Base-by-base conservation (phyloP, 139 green algal species). In the Asterochloris sp. region DNA sequence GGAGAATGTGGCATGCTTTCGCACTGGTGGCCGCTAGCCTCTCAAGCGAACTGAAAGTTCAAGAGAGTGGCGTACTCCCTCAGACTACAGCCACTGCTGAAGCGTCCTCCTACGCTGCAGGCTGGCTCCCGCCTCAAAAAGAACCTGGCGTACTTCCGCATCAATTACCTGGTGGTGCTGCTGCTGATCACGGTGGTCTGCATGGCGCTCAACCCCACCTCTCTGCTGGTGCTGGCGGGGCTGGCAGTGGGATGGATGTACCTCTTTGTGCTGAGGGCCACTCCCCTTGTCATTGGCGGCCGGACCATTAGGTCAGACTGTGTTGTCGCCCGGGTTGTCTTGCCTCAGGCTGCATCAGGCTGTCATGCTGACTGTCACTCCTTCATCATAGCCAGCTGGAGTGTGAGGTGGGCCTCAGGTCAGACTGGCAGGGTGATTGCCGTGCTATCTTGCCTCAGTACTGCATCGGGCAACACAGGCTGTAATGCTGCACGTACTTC, bases 101-200 rank as follows among this genome's bases (percentile, higher is more conserved):
- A 26, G 15, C 28, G 13, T 82, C 26, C 28, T 21, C 17, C 54
- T 29, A 19, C 60, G 27, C 10, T 82, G 78, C 88, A 97, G 91
- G 94, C 95, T 9, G 84, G 87, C 0, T 73, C 73, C 4, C 89
- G 96, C 9, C 78, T 99, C 74, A 83, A 90, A 21, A 97, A 96
- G 82, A 99, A 99, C 86, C 78, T 91, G 11, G 82, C 80, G 12
- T 99, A 99, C 89, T 99, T 99, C 86, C 84, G 86, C 24, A 89
- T 96, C 76, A 98, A 99, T 89, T 99, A 99, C 85, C 74, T 93
- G 23, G 88, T 98, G 19, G 83, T 95, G 12, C 87, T 94, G 15
- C 24, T 97, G 26, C 74, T 86, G 15, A 92, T 92, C 8, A 87
- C 93, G 9, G 82, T 85, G 0, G 78, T 92, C 10, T 90, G 88